Base-by-base conservation (phyloP, 257 asterid genomes). In the Gentiana dahurica region DNA sequence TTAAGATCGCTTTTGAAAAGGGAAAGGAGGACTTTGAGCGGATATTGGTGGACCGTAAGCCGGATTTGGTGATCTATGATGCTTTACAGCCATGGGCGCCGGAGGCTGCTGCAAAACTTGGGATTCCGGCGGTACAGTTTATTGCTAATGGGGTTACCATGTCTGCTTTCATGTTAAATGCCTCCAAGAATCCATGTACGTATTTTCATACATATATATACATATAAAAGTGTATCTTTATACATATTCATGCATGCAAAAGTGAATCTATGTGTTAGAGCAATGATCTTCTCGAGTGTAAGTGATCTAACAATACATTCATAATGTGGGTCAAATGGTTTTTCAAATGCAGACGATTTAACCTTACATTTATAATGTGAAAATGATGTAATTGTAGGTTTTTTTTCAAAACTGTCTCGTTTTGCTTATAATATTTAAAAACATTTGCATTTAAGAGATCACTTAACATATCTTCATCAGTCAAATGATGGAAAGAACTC, bases 1-100 rank as follows among this genome's bases (percentile, higher is more conserved):
- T 65, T 35, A 65, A 65, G 37, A 57, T 59, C 37, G 64, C 70
- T 3, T 65, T 65, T 51, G 70, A 65, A 50, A 34, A 4, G 48
- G 37, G 54, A 34, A 35, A 52, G 8, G 59, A 51, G 32, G 11
- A 9, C 48, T 65, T 57, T 39, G 49, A 36, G 34, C 54, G 49
- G 36, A 57, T 65, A 47, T 51, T 65, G 2, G 44, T 53, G 43
- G 49, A 9, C 6, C 24, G 51, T 24, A 51, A 65, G 6, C 70
- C 70, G 1, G 50, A 65, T 38, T 36, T 65, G 32, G 13, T 65
- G 1, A 51, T 65, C 49, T 65, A 65, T 51, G 70, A 65, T 47
- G 51, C 51, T 15, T 1, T 10, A 0, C 70, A 65, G 12, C 70
- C 70, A n/a, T 65, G 64, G 64, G 70, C 64, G 10, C 54, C 70